phyloP scores from a whole-genome alignment of 1,139 yeast genomes.

The Pichia sp. region DNA sequence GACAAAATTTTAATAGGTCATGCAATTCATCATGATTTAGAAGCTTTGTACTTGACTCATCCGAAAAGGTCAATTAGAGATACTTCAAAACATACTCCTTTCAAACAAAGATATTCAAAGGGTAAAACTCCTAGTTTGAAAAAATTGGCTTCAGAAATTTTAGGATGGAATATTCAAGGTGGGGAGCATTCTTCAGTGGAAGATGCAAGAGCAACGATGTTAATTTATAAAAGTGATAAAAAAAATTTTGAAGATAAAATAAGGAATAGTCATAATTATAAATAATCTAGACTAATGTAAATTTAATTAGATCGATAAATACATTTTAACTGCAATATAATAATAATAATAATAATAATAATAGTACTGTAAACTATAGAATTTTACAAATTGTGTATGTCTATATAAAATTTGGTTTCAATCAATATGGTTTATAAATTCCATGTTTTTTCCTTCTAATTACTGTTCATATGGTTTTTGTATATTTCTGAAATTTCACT shows the following conservation, averaged over 20 bases:
- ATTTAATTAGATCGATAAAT: too few species aligned
- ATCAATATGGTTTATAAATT: neutral
- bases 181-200: conserved; percentile 84
- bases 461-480: neutral
- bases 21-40: conserved; percentile 74
- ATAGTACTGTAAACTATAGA: neutral
- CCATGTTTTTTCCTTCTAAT: neutral
- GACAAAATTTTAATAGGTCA: conserved; percentile 72
- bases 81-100: conserved; percentile 60
- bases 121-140: conserved; percentile 74
- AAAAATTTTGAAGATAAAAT: conserved; percentile 46
- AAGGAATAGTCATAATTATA: neutral
- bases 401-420: neutral
- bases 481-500: neutral
- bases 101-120: conserved; percentile 45
- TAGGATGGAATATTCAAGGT: conserved; percentile 60
- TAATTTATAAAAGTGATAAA: conserved; percentile 57
- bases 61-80: conserved; percentile 64
- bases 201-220: conserved; percentile 86
- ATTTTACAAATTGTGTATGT: neutral
- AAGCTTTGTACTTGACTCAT: conserved; percentile 59
- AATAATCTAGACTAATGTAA: neutral
- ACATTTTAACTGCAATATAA: too few species aligned
- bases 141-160: conserved; percentile 50
- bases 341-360: neutral